Conservation (phyloP, 208 protist species). For the Leishmania mexicana region DNA sequence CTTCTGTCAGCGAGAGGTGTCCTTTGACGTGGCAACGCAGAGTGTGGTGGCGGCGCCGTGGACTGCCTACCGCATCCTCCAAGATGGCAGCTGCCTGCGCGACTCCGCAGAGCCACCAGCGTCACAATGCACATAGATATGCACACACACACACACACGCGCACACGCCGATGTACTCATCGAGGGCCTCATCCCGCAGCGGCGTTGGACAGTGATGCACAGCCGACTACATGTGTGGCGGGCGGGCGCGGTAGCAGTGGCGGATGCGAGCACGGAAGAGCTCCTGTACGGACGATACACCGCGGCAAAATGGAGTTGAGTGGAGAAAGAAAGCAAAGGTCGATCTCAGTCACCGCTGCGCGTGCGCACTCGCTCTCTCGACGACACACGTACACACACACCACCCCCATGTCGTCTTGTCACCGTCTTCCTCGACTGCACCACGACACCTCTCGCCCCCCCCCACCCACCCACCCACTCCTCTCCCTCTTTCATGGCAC, state of each 20-base stretch:
- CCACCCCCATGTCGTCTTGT: background rate
- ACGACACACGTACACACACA: background rate
- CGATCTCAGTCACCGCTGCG: background rate
- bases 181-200: background rate
- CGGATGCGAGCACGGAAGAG: background rate
- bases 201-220: background rate
- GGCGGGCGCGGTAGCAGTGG: background rate
- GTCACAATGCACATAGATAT: background rate
- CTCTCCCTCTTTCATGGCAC: background rate
- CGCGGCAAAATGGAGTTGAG: background rate
- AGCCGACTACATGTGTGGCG: background rate
- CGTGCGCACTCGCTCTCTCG: background rate
- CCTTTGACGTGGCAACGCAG: conserved; percentile 12
- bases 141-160: background rate
- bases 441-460: background rate
- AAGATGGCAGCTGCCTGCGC: conserved; percentile 10
- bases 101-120: background rate
- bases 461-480: background rate
- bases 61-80: conserved; percentile 11
- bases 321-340: background rate
- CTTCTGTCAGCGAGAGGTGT: conserved; percentile 46
- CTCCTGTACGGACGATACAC: background rate
- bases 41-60: conserved; percentile 21
- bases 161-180: background rate
- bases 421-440: background rate